Evolutionary conservation across 1,139 yeast species (phyloP).

Genomic region (Wickerhamomyces sp.): DNA sequence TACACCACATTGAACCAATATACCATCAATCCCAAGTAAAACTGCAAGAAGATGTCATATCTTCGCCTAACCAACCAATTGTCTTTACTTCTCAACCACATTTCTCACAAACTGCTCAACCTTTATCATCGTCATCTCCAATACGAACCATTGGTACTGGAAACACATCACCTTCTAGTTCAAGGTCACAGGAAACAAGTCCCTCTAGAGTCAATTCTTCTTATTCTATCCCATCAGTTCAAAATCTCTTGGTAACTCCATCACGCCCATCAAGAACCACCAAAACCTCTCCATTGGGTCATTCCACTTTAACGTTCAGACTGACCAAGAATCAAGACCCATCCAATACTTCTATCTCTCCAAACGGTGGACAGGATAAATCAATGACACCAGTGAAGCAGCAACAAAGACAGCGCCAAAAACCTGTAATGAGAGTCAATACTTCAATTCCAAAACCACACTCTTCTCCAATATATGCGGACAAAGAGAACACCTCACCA

Average conservation of each 20-base stretch:
- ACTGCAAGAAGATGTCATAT: too few species aligned
- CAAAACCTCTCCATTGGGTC: constrained; percentile 6
- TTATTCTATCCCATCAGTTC: not conserved
- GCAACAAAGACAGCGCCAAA: constrained; percentile 14
- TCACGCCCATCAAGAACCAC: constrained; percentile 13
- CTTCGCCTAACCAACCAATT: constrained; percentile 1
- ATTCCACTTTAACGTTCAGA: constrained; percentile 21
- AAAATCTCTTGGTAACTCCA: constrained; percentile 14
- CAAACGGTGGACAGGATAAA: not conserved
- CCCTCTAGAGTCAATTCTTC: constrained; percentile 2
- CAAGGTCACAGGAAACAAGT: constrained; percentile 4
- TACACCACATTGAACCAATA: constrained; percentile 24
- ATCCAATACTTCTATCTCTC: too few species aligned
- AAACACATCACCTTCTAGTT: constrained; percentile 1
- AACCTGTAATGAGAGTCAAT: constrained; percentile 24
- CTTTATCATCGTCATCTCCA: constrained; percentile 1
- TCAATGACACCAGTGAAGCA: constrained; percentile 10
- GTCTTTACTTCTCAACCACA: not conserved
- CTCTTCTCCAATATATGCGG: not conserved
- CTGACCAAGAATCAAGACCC: constrained; percentile 6
- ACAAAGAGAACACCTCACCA: constrained; percentile 13
- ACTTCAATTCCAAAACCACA: constrained; percentile 12
- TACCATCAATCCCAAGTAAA: constrained; percentile 14
- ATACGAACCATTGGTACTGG: not conserved
- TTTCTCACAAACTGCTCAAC: not conserved